Evolutionary conservation across 768 basidiomycete species (phyloP), one percentile per base, ranked within the genome.

Genomic region (Mycena venus): DNA sequence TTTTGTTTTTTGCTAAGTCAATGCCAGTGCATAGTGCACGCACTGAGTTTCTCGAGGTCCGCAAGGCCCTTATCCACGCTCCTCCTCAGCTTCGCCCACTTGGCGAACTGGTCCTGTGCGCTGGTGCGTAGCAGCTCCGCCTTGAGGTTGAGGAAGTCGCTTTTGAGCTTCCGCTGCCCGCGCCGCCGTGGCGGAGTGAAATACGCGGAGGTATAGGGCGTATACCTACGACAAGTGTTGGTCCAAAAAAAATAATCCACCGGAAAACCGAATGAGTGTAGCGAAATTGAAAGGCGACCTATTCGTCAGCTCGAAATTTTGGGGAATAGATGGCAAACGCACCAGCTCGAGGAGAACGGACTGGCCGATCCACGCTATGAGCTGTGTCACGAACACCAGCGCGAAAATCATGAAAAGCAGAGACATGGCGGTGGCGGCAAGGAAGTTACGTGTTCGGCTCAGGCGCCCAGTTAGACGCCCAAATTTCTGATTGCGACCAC

Each of bases 41-140:
- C 83, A 99, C 97, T 99, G 74, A 96, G 88, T 83, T 93, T 94
- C 86, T 99, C 97, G 4, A 99, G 88, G 68, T 99, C 97, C 47
- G 92, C 90, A 21, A 98, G 83, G 23, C 94, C 95, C 84, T 98
- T 99, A 86, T 99, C 98, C 55, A 99, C 91, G 77, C 90, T 95
- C 77, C 98, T 85, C 78, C 95, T 86, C 80, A 99, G 85, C 85
- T 96, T 97, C 58, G 98, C 98, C 98, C 98, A 99, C 85, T 96
- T 99, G 23, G 97, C 96, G 82, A 99, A 99, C 80, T 99, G 95
- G 80, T 99, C 97, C 81, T 99, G 98, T 21, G 96, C 95, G 78
- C 95, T 96, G 38, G 97, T 99, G 81, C 92, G 92, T 75, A 94
- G 83, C 4, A 99, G 91, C 81, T 99, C 96, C 29, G 94, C 88